Percentiles rank a stretch among this genome's conserved stretches.
Evolutionary conservation across 345 rosid species (phyloP).

Genomic region (Chamaenerion angustifolium): DNA sequence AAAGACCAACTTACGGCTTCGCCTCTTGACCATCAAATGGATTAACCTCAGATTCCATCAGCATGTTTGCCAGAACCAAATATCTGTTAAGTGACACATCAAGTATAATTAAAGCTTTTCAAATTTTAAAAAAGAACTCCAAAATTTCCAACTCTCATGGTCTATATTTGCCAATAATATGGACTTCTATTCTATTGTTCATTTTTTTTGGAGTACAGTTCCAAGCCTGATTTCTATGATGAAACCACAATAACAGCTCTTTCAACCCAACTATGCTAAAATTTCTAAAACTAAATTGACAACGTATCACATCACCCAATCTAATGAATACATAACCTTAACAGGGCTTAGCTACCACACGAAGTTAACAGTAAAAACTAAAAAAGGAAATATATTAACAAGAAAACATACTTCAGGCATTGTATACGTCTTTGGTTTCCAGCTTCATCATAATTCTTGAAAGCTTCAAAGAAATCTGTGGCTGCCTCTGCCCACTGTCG

Average conservation of each 20-base stretch:
- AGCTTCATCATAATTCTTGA: conserved; percentile 98
- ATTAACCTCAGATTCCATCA: conserved; percentile 99
- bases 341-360: no score
- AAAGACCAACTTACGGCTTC: conserved; percentile 65
- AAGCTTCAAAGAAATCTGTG: conserved; percentile 99
- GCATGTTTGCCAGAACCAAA: conserved; percentile 96
- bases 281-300: no score
- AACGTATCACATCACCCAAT: no score
- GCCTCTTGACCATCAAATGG: conserved; percentile 99
- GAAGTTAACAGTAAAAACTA: background rate
- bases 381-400: conserved; percentile 2
- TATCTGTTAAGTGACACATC: conserved; percentile 31
- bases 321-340: no score
- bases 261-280: no score
- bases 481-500: conserved; percentile 99
- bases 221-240: no score
- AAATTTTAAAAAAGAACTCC: no score
- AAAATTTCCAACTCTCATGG: no score
- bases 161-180: no score
- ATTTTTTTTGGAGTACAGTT: no score
- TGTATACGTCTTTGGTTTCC: conserved; percentile 98
- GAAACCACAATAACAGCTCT: no score
- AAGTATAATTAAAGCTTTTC: background rate
- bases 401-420: conserved; percentile 70
- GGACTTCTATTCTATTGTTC: no score